phyloP scores from a whole-genome alignment of 495 filamentous ascomycete species.

The Penicillium daleae region DNA sequence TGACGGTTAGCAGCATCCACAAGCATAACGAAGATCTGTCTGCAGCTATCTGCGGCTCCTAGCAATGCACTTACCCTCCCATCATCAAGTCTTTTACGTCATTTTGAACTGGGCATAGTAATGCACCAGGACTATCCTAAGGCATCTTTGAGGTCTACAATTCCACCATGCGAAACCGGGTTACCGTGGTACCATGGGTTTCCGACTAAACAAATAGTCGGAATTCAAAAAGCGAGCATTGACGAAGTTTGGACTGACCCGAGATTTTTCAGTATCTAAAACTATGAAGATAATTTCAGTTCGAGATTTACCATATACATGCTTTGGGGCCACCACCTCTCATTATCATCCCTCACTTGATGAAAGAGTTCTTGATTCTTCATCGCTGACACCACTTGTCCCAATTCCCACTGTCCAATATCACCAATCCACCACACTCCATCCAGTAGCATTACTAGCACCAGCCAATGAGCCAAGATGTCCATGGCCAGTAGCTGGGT shows the following conservation, averaged over 20 bases:
- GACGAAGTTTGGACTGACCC: not conserved
- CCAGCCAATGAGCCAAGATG: constrained; percentile 46
- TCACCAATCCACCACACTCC: constrained; percentile 51
- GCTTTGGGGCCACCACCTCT: not conserved
- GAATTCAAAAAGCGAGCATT: not conserved
- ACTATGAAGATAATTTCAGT: not conserved
- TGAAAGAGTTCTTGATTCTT: not conserved
- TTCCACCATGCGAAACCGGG: not conserved
- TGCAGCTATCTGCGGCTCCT: not conserved
- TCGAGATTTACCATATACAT: not conserved
- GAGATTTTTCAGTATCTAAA: not conserved
- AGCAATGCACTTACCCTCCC: not conserved
- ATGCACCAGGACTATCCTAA: no score
- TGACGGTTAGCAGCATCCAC: not conserved
- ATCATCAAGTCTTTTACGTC: no score
- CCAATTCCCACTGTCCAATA: constrained; percentile 37
- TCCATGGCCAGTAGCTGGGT: not conserved
- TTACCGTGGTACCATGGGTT: not conserved
- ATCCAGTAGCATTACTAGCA: constrained; percentile 46
- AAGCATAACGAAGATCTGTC: no score
- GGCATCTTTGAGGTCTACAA: no score
- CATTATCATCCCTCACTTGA: not conserved
- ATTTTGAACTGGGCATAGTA: no score
- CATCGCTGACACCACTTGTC: constrained; percentile 30
- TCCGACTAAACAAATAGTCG: not conserved